phyloP scores from a whole-genome alignment of 2,329 filamentous ascomycete species.

The Lojkania enalia region DNA sequence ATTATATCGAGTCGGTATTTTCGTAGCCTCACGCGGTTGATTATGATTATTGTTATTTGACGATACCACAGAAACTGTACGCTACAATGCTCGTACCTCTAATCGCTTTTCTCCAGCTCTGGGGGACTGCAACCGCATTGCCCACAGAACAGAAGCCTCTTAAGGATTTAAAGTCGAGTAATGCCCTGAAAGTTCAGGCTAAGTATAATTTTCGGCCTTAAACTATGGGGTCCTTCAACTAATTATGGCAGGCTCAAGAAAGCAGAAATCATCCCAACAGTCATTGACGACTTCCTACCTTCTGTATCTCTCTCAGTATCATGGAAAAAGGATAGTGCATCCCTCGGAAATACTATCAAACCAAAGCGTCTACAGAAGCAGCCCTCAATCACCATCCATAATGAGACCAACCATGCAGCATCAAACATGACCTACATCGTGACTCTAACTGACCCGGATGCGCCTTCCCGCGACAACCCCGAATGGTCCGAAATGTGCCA shows the following conservation, averaged over 20 bases:
- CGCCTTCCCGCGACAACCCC: constrained; percentile 57
- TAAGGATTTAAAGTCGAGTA: constrained; percentile 14
- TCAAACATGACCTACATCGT: constrained; percentile 51
- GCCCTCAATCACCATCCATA: constrained; percentile 48
- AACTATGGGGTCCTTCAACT: background rate
- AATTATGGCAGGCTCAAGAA: constrained; percentile 35
- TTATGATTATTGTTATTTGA: no score
- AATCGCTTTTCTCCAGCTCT: constrained; percentile 24
- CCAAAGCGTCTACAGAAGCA: constrained; percentile 47
- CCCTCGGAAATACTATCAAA: constrained; percentile 59
- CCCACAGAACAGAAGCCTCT: constrained; percentile 37
- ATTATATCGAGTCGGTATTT: no score
- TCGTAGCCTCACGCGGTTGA: no score
- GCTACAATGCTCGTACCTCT: background rate
- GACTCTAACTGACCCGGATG: constrained; percentile 61
- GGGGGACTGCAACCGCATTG: constrained; percentile 18
- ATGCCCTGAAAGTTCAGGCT: constrained; percentile 30
- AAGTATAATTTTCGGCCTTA: constrained; percentile 22
- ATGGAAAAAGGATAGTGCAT: constrained; percentile 45
- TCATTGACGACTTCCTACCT: constrained; percentile 64
- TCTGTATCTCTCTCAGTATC: constrained; percentile 54
- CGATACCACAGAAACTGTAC: background rate
- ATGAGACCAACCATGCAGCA: constrained; percentile 28
- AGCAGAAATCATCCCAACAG: constrained; percentile 49
- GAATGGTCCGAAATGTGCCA: constrained; percentile 63